Base-by-base conservation (phyloP, 495 filamentous ascomycete species). In the Trichodelitschia bisporula region DNA sequence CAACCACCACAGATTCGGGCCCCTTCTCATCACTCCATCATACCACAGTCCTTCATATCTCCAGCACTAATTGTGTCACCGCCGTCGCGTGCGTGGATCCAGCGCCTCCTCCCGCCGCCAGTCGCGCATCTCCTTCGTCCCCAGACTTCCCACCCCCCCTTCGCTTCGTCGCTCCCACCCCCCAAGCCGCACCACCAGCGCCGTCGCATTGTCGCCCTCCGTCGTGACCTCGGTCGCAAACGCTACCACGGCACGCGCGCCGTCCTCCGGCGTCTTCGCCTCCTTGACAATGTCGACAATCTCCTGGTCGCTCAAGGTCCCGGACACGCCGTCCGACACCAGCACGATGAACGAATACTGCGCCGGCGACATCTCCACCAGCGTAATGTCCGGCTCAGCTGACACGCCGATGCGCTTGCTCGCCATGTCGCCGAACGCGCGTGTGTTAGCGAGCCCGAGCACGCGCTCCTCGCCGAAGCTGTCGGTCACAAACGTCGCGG, bases 391-490 rank as follows among this genome's bases (percentile, higher is more conserved):
- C 0, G 86, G 86, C 50, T 97, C 86, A 1, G 86, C 89, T 1
- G 69, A 77, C 3, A 97, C 84, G 19, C 86, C 86, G 23, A 95
- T 68, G 27, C 80, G 76, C 49, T 97, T 97, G 20, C 71, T 75
- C 31, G 62, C 63, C 41, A 91, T 74, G 51, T 95, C 86, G 18
- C 86, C 86, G 41, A 97, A 93, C 2, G 83, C 61, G 4, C 86
- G 76, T 5, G 77, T 84, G 53, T 97, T 97, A 41, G 86, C 86
- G 1, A 97, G 65, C 0, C 84, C 82, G 31, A 68, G 68, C 55
- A 97, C 80, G 36, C 86, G 79, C 48, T 95, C 89, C 49, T 97
- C 89, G 42, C 86, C 86, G 44, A 95, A 95, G 11, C 78, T 86
- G 47, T 97, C 86, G 0, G 84, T 90, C 15, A 89, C 69, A 40